Evolutionary conservation across 2,329 filamentous ascomycete species (phyloP), one percentile per base, ranked within the genome.

Genomic region (Sphaerulina musiva): DNA sequence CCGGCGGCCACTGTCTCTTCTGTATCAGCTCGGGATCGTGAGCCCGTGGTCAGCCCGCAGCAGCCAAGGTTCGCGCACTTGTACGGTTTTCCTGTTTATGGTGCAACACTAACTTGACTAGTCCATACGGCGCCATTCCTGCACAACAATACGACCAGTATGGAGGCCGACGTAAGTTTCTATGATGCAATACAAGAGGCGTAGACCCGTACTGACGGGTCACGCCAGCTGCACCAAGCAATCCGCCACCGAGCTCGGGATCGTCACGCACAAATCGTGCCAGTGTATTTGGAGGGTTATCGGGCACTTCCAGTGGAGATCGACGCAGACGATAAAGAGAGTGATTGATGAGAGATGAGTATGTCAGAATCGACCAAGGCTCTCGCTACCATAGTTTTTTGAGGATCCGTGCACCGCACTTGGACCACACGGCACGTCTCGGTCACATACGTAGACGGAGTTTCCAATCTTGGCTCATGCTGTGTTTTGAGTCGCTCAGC

Each of bases 81-180:
- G 47, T 52, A 48, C 47, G 54, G 53, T 48, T 40, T 5, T 51
- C 44, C 36, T 20, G 10, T 6, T 29, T 17, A 17, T 31, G 8
- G 53, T 45, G 43, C 51, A 48, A 40, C 50, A 62, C 64, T 68
- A 56, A 69, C 61, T 55, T 42, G n/a, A 55, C 43, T 55, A 67
- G 65, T 63, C 55, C 54, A 23, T 67, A 66, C 48, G 59, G 61
- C 53, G 51, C 58, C 17, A 61, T 61, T 49, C 60, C 61, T 12
- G 46, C 63, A 39, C 56, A 56, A 42, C 59, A 62, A 51, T 65
- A 64, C 52, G 66, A 68, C 48, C 60, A 62, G 53, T 67, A 67
- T 50, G 58, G 58, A 49, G 56, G 60, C 54, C 63, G 66, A 59
- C 65, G 66, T 69, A 67, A 69, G 66, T 69, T 65, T 55, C 53